phyloP scores from a whole-genome alignment of 371 early-diverging fungal species.

The Mortierella sp. region DNA sequence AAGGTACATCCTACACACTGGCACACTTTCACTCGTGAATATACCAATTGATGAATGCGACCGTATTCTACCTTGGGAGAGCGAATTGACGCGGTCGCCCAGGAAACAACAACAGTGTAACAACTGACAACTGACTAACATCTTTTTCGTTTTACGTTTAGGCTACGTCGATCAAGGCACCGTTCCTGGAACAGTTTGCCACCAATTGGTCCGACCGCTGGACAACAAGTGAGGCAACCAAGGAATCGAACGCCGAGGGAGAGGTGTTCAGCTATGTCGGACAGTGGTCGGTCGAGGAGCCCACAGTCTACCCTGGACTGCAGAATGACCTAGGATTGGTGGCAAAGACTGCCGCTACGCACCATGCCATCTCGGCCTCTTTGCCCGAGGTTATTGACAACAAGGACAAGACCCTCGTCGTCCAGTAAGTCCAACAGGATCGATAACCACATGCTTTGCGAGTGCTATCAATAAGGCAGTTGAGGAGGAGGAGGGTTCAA shows the following conservation, averaged over 20 bases:
- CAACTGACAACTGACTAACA: not conserved
- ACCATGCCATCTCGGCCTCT: conserved; percentile 83
- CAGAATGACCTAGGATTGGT: conserved; percentile 80
- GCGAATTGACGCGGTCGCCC: not conserved
- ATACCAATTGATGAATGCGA: too few relatives aligned
- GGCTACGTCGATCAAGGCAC: conserved; percentile 62
- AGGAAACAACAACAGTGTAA: not conserved
- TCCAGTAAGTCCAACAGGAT: conserved; percentile 69
- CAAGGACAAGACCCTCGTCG: conserved; percentile 85
- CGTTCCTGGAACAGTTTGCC: conserved; percentile 83
- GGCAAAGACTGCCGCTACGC: conserved; percentile 81
- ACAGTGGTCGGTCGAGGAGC: conserved; percentile 81
- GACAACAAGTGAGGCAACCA: conserved; percentile 76
- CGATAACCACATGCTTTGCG: not conserved
- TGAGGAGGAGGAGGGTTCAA: not conserved
- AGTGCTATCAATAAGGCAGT: not conserved
- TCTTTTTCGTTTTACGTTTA: not conserved
- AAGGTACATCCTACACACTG: conserved; percentile 16
- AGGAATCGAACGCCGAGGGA: conserved; percentile 61
- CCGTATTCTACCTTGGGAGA: not conserved
- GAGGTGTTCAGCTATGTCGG: conserved; percentile 78
- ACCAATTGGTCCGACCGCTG: conserved; percentile 69
- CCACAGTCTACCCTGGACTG: conserved; percentile 65
- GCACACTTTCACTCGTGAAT: not conserved
- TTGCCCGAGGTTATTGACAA: conserved; percentile 82